Evolutionary conservation across 2,329 filamentous ascomycete species (phyloP).

Genomic region (Ophiosphaerella korrae): DNA sequence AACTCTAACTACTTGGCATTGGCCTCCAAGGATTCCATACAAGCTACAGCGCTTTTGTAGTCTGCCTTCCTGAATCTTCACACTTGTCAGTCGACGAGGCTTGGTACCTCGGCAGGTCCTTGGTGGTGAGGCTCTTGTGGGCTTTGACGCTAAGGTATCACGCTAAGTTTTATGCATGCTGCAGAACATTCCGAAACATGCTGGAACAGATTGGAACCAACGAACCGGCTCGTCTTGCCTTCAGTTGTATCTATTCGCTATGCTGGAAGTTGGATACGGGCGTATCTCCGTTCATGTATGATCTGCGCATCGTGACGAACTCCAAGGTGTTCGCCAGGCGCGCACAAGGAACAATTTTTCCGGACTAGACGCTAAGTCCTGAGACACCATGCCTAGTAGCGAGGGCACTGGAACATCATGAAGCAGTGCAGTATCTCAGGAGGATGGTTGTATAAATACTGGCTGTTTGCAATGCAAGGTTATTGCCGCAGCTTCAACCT

Average conservation of each 20-base stretch:
- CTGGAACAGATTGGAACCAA: no score
- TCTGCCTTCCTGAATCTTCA: no score
- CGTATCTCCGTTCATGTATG: conserved; percentile 11
- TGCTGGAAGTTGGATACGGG: not conserved
- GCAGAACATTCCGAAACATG: conserved; percentile 2
- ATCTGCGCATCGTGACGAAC: conserved; percentile 20
- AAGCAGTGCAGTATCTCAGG: not conserved
- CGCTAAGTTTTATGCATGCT: conserved; percentile 3
- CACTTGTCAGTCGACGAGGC: no score
- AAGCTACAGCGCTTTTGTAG: no score
- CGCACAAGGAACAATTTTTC: conserved; percentile 1
- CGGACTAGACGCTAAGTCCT: not conserved
- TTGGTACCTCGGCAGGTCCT: no score
- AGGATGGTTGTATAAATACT: not conserved
- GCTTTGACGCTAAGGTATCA: conserved; percentile 1
- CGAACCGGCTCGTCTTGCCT: not conserved
- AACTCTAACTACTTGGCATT: no score
- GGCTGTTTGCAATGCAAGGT: not conserved
- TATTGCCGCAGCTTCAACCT: not conserved
- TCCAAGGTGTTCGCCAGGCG: not conserved
- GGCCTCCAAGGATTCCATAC: no score
- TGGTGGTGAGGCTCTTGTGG: not conserved
- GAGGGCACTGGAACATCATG: not conserved
- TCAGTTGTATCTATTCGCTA: not conserved
- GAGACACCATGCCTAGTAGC: conserved; percentile 10